Evolutionary conservation across 371 early-diverging fungal species (phyloP).

Genomic region (Batrachochytrium dendrobatidis): DNA sequence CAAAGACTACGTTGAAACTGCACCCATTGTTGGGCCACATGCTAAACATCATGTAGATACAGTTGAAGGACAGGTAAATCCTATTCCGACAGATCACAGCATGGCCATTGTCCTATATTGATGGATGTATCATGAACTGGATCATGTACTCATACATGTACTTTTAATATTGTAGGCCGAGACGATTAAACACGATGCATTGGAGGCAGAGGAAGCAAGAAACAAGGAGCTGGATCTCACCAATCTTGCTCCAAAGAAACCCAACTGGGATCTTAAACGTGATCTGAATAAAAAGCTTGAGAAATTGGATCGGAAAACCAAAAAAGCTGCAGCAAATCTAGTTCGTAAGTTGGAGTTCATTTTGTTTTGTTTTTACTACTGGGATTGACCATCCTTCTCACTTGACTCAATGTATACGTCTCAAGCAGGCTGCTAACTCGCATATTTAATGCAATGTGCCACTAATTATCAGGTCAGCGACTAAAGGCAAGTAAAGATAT

Average conservation of each 20-base stretch:
- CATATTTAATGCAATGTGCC: too few relatives aligned
- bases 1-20: background rate
- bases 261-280: slow-evolving; percentile 84
- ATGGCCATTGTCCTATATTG: background rate
- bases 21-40: slow-evolving; percentile 10
- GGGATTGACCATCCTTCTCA: background rate
- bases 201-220: slow-evolving; percentile 40
- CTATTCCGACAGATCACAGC: background rate
- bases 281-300: slow-evolving; percentile 71
- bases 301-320: slow-evolving; percentile 63
- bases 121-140: too few relatives aligned
- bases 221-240: slow-evolving; percentile 49
- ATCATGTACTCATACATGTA: too few relatives aligned
- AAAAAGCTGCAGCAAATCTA: slow-evolving; percentile 64
- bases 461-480: slow-evolving; percentile 12
- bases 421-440: background rate
- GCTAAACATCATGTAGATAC: slow-evolving; percentile 9
- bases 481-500: slow-evolving; percentile 5
- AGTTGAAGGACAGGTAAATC: slow-evolving; percentile 10
- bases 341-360: slow-evolving; percentile 49
- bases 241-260: slow-evolving; percentile 72
- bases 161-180: slow-evolving; percentile 40
- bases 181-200: slow-evolving; percentile 47
- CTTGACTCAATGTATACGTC: background rate
- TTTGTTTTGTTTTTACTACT: background rate